Percentiles rank a stretch among this genome's conserved stretches.
Conservation (phyloP, 116 monocot genomes). For the Iris pallida region DNA sequence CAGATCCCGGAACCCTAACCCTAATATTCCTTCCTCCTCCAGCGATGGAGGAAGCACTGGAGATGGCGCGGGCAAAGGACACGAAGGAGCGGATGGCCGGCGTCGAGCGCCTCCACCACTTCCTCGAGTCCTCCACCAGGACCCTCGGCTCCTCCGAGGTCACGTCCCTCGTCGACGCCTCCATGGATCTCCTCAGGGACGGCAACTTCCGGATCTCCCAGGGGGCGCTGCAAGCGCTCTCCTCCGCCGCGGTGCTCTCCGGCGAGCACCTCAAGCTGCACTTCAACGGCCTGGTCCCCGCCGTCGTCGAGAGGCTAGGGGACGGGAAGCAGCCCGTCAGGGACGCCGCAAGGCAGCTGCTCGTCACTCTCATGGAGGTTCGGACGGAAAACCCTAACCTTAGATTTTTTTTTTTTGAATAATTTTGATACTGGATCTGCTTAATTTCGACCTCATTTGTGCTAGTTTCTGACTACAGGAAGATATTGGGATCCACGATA, state of each 20-base stretch:
- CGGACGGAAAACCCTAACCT: slow-evolving; percentile 1
- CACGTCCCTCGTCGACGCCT: slow-evolving; percentile 79
- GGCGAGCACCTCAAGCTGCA: slow-evolving; percentile 95
- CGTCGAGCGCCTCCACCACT: slow-evolving; percentile 90
- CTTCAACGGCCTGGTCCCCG: slow-evolving; percentile 80
- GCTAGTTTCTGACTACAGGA: no score
- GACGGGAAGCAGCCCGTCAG: slow-evolving; percentile 97
- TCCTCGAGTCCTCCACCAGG: slow-evolving; percentile 59
- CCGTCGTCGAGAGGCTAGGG: slow-evolving; percentile 81
- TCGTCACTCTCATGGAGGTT: slow-evolving; percentile 98
- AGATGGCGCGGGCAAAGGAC: slow-evolving; percentile 90
- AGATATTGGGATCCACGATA: no score
- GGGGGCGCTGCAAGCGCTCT: slow-evolving; percentile 85
- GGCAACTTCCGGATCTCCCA: slow-evolving; percentile 87
- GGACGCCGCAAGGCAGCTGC: slow-evolving; percentile 88
- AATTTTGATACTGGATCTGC: background rate
- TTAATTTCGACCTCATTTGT: no score
- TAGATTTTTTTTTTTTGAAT: background rate
- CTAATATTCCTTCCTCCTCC: background rate
- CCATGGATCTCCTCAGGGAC: slow-evolving; percentile 94
- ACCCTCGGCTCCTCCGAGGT: slow-evolving; percentile 59
- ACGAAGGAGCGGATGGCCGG: slow-evolving; percentile 96
- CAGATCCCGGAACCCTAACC: slow-evolving; percentile 34
- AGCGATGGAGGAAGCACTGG: slow-evolving; percentile 87
- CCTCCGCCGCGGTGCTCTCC: slow-evolving; percentile 83